A percentile compares a stretch with the other conserved stretches of the same genome.
Conservation (phyloP, 352 stramenopile genomes). For the Thalassiosira tumida region DNA sequence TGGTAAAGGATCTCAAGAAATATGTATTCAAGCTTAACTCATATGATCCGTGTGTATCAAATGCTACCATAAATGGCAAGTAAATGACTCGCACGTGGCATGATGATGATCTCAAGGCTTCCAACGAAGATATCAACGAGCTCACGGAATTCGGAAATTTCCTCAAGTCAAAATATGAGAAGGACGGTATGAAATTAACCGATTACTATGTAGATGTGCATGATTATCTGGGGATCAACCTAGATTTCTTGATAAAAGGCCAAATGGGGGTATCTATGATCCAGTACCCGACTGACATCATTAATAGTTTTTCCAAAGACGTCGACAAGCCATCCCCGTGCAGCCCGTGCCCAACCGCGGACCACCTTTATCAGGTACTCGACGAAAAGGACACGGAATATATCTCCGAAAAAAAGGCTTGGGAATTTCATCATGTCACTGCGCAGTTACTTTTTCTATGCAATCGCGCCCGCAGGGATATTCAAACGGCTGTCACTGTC, state of each 20-base stretch:
- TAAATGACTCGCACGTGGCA: constrained; percentile 39
- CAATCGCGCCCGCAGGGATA: not conserved
- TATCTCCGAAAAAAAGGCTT: not conserved
- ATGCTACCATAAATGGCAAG: constrained; percentile 2
- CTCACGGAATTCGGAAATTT: not conserved
- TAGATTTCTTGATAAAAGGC: constrained; percentile 48
- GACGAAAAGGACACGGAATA: not conserved
- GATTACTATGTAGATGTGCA: constrained; percentile 22
- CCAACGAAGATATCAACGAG: constrained; percentile 25
- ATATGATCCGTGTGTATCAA: constrained; percentile 43
- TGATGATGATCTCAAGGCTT: constrained; percentile 81
- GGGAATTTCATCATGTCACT: not conserved
- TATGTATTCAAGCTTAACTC: constrained; percentile 15
- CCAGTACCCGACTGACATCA: constrained; percentile 8
- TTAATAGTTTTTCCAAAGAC: not conserved
- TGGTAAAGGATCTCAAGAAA: not conserved
- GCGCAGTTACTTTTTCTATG: constrained; percentile 7
- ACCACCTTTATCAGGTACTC: constrained; percentile 2
- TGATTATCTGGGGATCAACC: constrained; percentile 53
- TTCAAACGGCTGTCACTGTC: constrained; percentile 8
- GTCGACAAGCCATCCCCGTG: not conserved
- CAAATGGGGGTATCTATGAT: constrained; percentile 60
- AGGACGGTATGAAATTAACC: constrained; percentile 11
- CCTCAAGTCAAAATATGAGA: not conserved
- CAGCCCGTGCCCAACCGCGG: not conserved